phyloP scores from a whole-genome alignment of 768 basidiomycete genomes.

The Panellus pusillus region DNA sequence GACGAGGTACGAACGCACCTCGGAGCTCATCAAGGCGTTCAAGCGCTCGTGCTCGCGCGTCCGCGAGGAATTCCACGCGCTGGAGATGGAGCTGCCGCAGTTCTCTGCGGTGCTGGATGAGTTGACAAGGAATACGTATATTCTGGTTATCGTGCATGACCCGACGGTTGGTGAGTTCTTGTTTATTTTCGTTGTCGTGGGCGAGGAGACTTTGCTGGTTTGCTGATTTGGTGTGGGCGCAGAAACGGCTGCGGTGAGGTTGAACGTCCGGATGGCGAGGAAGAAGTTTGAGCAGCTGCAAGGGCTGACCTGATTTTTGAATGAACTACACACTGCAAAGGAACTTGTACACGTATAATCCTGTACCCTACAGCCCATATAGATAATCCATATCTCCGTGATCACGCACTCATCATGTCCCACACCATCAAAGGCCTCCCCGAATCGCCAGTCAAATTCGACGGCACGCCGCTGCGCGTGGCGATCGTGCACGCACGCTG shows the following conservation, averaged over 20 bases:
- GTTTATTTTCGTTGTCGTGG: background rate
- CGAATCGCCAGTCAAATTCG: conserved; percentile 58
- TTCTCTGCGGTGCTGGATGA: conserved; percentile 91
- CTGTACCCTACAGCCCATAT: conserved; percentile 1
- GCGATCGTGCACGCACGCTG: conserved; percentile 96
- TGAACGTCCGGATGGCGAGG: conserved; percentile 86
- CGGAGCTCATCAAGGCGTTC: conserved; percentile 94
- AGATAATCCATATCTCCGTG: background rate
- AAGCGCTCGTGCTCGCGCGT: conserved; percentile 87
- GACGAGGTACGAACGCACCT: conserved; percentile 82
- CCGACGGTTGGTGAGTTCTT: conserved; percentile 73
- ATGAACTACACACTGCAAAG: background rate
- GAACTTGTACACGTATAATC: conserved; percentile 12
- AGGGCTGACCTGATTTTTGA: conserved; percentile 30
- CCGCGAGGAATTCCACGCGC: conserved; percentile 79
- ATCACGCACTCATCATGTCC: conserved; percentile 36
- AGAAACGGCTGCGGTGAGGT: conserved; percentile 87
- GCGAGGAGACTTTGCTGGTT: background rate
- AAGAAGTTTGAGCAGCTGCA: conserved; percentile 90
- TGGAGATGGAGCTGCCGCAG: conserved; percentile 83
- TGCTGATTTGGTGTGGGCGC: conserved; percentile 1
- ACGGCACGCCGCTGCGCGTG: conserved; percentile 80
- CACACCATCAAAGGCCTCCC: conserved; percentile 78
- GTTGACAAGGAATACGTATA: conserved; percentile 91
- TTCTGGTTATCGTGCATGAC: conserved; percentile 86